Evolutionary conservation across 2,329 filamentous ascomycete species (phyloP), one percentile per base, ranked within the genome.

Genomic region (Teratosphaeria pseudoeucalypti): DNA sequence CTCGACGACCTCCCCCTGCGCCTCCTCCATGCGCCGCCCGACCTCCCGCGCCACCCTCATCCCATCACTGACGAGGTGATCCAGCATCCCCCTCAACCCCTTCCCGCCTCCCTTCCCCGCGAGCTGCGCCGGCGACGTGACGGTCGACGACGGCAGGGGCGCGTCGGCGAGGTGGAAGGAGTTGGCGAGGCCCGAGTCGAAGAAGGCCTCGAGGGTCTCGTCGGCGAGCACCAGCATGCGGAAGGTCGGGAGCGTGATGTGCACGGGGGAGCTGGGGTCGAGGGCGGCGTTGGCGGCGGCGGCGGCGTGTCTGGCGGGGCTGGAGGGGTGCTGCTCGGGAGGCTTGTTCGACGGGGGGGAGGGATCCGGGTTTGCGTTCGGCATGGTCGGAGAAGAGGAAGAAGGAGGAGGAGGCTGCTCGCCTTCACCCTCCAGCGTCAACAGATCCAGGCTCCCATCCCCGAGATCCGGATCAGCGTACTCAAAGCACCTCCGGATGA

Each of bases 141-240:
- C 75, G 12, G 78, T 73, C 7, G 74, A 77, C 6, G 74, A 79
- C 43, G 77, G 74, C 34, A 81, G 71, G 2, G 80, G 78, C 32
- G 77, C 77, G 61, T 95, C 88, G 27, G 89, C 86, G 54, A 96
- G 85, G 68, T 89, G 90, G 82, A 99, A 95, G 1, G 91, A 96
- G 57, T 89, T 85, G 0, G 92, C 90, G 76, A 97, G 96, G 49
- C 91, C 95, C 0, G 90, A 89, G 76, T 99, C 94, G 72, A 99
- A 99, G 76, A 99, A 99, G 66, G 95, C 89, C 70, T 99, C 92
- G 6, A 99, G 83, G 0, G 95, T 82, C 73, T 99, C 94, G 70
- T 99, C 94, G 52, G 94, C 94, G 7, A 99, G 84, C 10, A 99
- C 89, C 3, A 99, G 91, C 94, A 99, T 99, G 65, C 94, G 88